These are phyloP conservation scores for Tylopilus vinaceipallidus DNA, from an alignment of 768 basidiomycete genomes.

Conservation along the genomic window DNA sequence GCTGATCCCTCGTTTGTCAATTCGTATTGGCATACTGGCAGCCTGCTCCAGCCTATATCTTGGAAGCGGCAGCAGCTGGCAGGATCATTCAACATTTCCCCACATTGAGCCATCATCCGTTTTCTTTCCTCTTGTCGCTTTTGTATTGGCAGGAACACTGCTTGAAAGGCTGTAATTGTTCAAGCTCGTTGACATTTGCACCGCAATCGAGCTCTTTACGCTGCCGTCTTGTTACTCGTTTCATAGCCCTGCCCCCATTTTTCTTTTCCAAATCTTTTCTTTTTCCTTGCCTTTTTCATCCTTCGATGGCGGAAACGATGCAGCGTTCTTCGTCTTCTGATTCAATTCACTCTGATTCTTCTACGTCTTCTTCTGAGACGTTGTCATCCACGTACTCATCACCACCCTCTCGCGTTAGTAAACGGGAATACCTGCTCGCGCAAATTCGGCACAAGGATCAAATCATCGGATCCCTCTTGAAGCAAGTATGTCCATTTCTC, in stretches of 20 bases:
- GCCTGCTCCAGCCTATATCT: slow-evolving; percentile 14
- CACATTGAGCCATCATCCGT: neutral
- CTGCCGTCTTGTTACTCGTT: too few relatives aligned
- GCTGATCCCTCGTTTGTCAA: slow-evolving; percentile 11
- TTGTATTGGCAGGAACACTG: slow-evolving; percentile 11
- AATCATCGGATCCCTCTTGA: slow-evolving; percentile 81
- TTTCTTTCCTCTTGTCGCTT: slow-evolving; percentile 11
- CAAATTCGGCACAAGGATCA: slow-evolving; percentile 87
- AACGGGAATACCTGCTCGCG: slow-evolving; percentile 82
- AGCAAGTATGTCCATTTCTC: slow-evolving; percentile 51
- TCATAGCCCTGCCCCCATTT: neutral
- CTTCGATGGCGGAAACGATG: slow-evolving; percentile 4
- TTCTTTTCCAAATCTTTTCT: neutral
- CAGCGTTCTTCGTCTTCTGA: slow-evolving; percentile 18
- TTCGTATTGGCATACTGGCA: slow-evolving; percentile 11
- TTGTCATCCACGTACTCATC: slow-evolving; percentile 34
- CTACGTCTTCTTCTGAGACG: slow-evolving; percentile 36
- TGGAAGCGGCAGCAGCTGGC: slow-evolving; percentile 6
- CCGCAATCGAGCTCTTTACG: slow-evolving; percentile 23
- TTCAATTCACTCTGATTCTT: slow-evolving; percentile 25
- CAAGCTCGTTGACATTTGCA: neutral
- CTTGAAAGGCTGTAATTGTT: slow-evolving; percentile 14
- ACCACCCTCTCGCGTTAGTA: slow-evolving; percentile 46
- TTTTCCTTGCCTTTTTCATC: neutral
- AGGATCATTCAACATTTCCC: neutral